Base-by-base conservation (phyloP, 306 rosid species). In the Dalbergia cultrata region DNA sequence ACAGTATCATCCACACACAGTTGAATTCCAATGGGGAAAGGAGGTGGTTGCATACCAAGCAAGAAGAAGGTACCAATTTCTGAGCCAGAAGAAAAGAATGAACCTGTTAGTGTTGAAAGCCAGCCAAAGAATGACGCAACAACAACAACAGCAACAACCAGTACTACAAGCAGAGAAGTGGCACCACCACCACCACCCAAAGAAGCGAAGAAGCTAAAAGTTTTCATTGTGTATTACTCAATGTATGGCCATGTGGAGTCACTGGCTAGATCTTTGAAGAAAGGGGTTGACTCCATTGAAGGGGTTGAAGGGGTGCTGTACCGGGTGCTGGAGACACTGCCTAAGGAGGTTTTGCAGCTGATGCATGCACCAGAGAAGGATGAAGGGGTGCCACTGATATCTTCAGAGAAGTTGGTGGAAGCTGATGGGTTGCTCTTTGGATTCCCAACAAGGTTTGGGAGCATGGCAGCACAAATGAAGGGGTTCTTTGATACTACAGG, bases 401-500 rank as follows among this genome's bases (percentile, higher is more conserved):
- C 88, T 50, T 84, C 87, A 47, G 97, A 88, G 76, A 54, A 83
- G 13, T 71, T 93, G 79, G 91, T 78, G 56, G 94, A 89, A 68
- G 97, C 96, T 53, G 94, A 93, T 77, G 97, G 94, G 26, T 67
- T 93, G 41, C 71, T 93, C 19, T 93, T 93, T 14, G 96, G 97
- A 10, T 91, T 93, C 75, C 97, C 96, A 10, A 87, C 97, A 9
- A 86, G 97, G 90, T 93, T 62, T 57, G 94, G 97, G 5, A 35
- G 80, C 72, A 90, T 93, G 96, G 90, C 94, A 0, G 91, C 90
- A 0, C 96, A 93, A 87, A 93, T 93, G 97, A 93, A 89, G 65
- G 90, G 87, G 7, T 88, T 90, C 62, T 92, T 90, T 18, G 95
- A 89, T 66, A 87, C 97, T 0, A 90, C 91, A 0, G 85, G 87